A percentile compares a stretch with the other conserved stretches of the same genome.
Conservation (phyloP, 495 filamentous ascomycete species). For the Tirmania nivea region DNA sequence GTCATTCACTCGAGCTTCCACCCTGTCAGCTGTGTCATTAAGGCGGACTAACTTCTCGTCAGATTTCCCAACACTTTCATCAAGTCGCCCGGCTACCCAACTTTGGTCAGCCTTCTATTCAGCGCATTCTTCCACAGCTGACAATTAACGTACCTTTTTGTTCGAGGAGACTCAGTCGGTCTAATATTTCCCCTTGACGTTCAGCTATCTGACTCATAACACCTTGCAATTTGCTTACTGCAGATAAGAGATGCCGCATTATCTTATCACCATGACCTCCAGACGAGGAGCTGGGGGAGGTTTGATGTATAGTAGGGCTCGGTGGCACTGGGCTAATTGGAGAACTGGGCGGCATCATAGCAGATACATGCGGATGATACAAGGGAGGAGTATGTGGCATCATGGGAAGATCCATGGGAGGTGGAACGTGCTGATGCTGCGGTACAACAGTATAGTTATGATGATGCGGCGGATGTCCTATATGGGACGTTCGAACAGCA, state of each 20-base stretch:
- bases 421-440: neutral
- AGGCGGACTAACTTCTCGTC: neutral
- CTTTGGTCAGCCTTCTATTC: neutral
- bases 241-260: constrained; percentile 16
- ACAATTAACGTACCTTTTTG: constrained; percentile 11
- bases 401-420: neutral
- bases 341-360: no score
- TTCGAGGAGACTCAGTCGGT: constrained; percentile 17
- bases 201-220: constrained; percentile 21
- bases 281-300: neutral
- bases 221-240: constrained; percentile 18
- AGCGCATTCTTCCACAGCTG: neutral
- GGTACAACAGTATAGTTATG: neutral
- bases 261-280: constrained; percentile 4
- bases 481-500: neutral
- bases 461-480: neutral
- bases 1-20: neutral
- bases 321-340: neutral
- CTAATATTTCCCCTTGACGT: constrained; percentile 17
- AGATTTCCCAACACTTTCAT: neutral
- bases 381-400: neutral
- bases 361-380: no score
- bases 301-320: neutral
- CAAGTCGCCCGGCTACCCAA: neutral
- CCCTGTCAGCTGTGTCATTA: neutral